Evolutionary conservation across 2,329 filamentous ascomycete species (phyloP).

Genomic region (Trichoderma koningiopsis): DNA sequence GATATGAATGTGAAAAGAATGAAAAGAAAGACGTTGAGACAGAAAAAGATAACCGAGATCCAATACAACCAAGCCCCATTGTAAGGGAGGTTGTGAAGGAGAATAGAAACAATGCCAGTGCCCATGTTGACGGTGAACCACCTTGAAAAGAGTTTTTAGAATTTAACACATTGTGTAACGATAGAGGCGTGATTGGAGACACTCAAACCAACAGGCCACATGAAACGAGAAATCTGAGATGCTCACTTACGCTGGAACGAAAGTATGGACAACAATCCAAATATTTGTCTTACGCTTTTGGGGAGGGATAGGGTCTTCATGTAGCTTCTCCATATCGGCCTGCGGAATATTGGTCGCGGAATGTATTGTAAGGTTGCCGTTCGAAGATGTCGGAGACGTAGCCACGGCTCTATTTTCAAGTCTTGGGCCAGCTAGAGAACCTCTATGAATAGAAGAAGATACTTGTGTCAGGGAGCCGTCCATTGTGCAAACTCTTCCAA

Average conservation of each 20-base stretch:
- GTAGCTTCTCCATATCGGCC: neutral
- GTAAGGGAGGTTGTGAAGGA: constrained; percentile 14
- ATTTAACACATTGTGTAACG: neutral
- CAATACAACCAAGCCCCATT: constrained; percentile 1
- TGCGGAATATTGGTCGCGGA: neutral
- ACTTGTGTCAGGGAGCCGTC: neutral
- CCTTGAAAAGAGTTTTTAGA: neutral
- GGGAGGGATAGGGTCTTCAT: neutral
- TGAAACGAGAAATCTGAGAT: neutral
- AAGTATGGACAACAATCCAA: constrained; percentile 3
- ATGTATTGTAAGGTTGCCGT: neutral
- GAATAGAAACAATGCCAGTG: constrained; percentile 12
- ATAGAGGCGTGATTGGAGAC: neutral
- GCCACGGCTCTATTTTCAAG: neutral
- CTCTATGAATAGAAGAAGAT: neutral
- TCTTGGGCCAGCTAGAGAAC: neutral
- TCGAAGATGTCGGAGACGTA: neutral
- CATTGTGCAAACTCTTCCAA: neutral
- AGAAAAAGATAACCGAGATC: neutral
- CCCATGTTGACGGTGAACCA: constrained; percentile 18
- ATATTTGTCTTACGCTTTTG: neutral
- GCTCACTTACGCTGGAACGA: constrained; percentile 5
- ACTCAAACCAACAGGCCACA: neutral
- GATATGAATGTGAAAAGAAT: neutral
- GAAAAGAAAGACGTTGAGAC: neutral